Conservation (phyloP, 2,329 filamentous ascomycete species). For the Reticulascus tulasneorum region DNA sequence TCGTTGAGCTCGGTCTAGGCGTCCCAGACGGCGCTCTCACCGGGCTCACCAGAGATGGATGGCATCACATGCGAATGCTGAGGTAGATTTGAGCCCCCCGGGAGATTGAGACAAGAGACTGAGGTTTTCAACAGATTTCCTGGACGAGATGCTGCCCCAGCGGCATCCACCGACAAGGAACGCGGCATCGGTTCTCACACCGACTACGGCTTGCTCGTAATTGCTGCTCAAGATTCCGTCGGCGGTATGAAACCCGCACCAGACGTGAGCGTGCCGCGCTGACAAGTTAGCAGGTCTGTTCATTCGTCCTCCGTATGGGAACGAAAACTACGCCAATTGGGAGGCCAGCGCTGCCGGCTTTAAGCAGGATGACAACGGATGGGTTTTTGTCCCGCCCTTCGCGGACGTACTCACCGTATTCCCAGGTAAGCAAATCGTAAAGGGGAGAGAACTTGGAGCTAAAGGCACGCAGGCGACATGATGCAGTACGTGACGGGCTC, state of each 20-base stretch:
- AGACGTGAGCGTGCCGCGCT: background rate
- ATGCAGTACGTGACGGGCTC: slow-evolving; percentile 47
- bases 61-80: slow-evolving; percentile 47
- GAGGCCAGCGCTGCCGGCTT: slow-evolving; percentile 37
- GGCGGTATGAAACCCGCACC: slow-evolving; percentile 29
- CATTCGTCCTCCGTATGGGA: slow-evolving; percentile 36
- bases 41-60: slow-evolving; percentile 40
- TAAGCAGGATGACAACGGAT: slow-evolving; percentile 39
- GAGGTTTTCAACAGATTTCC: slow-evolving; percentile 24
- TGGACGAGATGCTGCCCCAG: slow-evolving; percentile 23
- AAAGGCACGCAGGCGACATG: slow-evolving; percentile 37
- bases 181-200: slow-evolving; percentile 50
- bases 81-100: slow-evolving; percentile 35
- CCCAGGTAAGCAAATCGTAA: slow-evolving; percentile 28
- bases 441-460: background rate
- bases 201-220: slow-evolving; percentile 48
- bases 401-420: slow-evolving; percentile 44
- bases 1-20: slow-evolving; percentile 41
- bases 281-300: slow-evolving; percentile 32
- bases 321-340: slow-evolving; percentile 42
- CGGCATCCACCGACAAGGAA: slow-evolving; percentile 47
- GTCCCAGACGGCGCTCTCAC: slow-evolving; percentile 36
- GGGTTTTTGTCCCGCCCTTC: slow-evolving; percentile 44
- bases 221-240: slow-evolving; percentile 45
- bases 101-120: too few species aligned